Evolutionary conservation across 2,329 filamentous ascomycete species (phyloP), one percentile per base, ranked within the genome.

Genomic region (Parastagonospora avenae): DNA sequence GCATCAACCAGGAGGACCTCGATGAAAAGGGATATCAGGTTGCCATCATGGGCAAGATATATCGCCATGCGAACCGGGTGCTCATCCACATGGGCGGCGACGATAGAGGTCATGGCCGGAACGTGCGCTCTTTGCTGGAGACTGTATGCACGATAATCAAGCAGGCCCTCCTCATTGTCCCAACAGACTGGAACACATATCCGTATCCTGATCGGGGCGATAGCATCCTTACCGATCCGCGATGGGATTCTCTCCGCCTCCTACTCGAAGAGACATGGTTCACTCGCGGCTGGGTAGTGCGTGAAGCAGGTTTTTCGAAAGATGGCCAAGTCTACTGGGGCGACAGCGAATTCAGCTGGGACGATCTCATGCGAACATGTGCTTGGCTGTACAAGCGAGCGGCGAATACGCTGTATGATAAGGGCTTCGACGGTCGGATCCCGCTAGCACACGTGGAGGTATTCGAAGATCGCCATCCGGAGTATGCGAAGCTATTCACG

Each of bases 1-100:
- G 54, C 15, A 54, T 62, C 45, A 50, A 60, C 14, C 56, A 61
- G 41, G 53, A 52, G 5, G 38, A 54, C 37, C 7, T 52, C 1
- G n/a, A 49, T n/a, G 56, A 61, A 37, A 59, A 59, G 19, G 38
- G 49, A 1, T 38, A 55, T 4, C 59, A 59, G 40, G 59, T 57
- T 2, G 27, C 46, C 1, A 49, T 57, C 2, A 59, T 57, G 59
- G 49, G 54, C 12, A n/a, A 50, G 1, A 52, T 59, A 4, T 59
- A 57, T n/a, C 45, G 47, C 1, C 38, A 37, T 9, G 59, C 59
- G n/a, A 44, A 12, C 8, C 39, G 35, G 1, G 56, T 57, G 2
- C 19, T 55, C 3, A 55, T 61, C 9, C 54, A 46, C 11, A 36
- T 60, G 16, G 50, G 52, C n/a, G 10, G 27, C 7, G 24, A 43